Percentiles rank a stretch among this genome's conserved stretches.
phyloP scores from a whole-genome alignment of 106 monocot genomes.

The Allium fistulosum region DNA sequence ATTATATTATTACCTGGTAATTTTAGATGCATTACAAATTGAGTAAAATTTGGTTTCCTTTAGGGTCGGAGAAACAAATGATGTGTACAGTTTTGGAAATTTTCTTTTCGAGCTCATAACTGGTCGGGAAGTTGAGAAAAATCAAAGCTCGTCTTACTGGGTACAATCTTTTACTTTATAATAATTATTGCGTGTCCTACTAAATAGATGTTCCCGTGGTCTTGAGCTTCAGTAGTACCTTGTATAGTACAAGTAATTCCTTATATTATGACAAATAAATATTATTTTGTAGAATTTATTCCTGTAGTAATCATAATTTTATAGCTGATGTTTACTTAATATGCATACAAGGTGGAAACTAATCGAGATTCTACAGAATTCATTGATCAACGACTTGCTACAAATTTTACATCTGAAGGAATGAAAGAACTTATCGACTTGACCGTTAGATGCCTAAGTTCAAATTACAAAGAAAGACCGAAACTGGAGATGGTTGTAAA shows the following conservation, averaged over 20 bases:
- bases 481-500: conserved; percentile 30
- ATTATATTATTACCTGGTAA: neutral
- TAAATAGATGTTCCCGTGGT: no score
- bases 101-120: conserved; percentile 72
- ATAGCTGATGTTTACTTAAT: neutral
- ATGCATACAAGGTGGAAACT: conserved; percentile 22
- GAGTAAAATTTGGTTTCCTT: neutral
- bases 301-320: no score
- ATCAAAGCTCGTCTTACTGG: conserved; percentile 29
- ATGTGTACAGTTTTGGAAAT: conserved; percentile 72
- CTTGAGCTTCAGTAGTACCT: no score
- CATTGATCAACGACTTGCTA: conserved; percentile 39
- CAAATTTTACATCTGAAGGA: conserved; percentile 55
- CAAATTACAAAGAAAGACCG: conserved; percentile 20
- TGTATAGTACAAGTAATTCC: no score
- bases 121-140: conserved; percentile 24
- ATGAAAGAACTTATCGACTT: conserved; percentile 40
- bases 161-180: conserved; percentile 13
- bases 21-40: no score
- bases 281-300: no score
- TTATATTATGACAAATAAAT: no score
- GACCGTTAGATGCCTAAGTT: conserved; percentile 32
- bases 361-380: conserved; percentile 21
- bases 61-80: conserved; percentile 28
- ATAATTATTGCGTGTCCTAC: neutral